Evolutionary conservation across 352 stramenopile species (phyloP).

Genomic region (Phytophthora brassicae): DNA sequence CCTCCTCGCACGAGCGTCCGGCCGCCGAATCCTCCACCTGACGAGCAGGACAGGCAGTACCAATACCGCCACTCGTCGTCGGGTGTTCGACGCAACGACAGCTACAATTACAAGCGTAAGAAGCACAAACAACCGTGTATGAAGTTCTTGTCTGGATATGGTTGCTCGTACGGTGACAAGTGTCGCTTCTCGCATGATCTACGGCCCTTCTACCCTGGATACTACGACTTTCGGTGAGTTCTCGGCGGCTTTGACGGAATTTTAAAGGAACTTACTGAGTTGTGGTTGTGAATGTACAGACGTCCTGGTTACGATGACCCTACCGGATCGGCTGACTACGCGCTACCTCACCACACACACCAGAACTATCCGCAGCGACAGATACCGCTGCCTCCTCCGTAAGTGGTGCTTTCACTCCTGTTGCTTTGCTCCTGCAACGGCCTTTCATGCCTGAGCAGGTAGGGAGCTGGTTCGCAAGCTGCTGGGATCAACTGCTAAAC

Average conservation of each 20-base stretch:
- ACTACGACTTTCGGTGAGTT: slow-evolving; percentile 27
- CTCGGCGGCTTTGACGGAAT: not conserved
- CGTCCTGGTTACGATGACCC: slow-evolving; percentile 12
- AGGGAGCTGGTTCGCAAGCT: slow-evolving; percentile 20
- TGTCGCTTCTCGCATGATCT: slow-evolving; percentile 66
- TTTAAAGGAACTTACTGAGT: not conserved
- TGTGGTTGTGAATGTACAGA: slow-evolving; percentile 5
- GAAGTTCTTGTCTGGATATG: slow-evolving; percentile 44
- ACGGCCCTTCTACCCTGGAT: slow-evolving; percentile 21
- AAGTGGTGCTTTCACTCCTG: slow-evolving; percentile 30
- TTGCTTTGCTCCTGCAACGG: slow-evolving; percentile 11
- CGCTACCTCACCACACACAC: slow-evolving; percentile 11
- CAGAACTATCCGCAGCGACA: slow-evolving; percentile 27
- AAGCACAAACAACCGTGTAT: slow-evolving; percentile 34
- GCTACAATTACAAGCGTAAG: slow-evolving; percentile 18
- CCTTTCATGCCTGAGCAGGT: slow-evolving; percentile 16
- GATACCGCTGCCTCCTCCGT: slow-evolving; percentile 19
- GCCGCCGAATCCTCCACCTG: slow-evolving; percentile 3
- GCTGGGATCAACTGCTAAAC: not conserved
- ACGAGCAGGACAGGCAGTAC: slow-evolving; percentile 18
- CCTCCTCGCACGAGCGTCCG: not conserved
- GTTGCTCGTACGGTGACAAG: slow-evolving; percentile 49
- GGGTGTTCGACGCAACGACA: slow-evolving; percentile 6
- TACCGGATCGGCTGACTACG: slow-evolving; percentile 15
- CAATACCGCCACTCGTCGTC: slow-evolving; percentile 9